Base-by-base conservation (phyloP, 2,329 filamentous ascomycete species). In the Epichloe gansuensis region DNA sequence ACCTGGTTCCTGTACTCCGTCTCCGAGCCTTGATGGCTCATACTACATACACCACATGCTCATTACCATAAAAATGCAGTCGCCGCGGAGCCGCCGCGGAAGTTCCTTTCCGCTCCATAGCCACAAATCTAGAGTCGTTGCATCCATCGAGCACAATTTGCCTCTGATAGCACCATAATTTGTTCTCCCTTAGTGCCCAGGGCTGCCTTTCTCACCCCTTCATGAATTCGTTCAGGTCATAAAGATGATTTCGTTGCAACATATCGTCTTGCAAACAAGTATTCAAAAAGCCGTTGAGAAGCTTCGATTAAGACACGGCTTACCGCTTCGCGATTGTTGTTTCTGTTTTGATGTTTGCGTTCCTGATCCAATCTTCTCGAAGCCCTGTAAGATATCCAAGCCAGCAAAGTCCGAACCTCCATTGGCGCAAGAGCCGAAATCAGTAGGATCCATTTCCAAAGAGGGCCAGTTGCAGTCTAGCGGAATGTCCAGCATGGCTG, bases 341-440 rank as follows among this genome's bases (percentile, higher is more conserved):
- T 65, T 51, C 37, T 50, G 53, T 17, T 43, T 66, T 54, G 63
- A 52, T 53, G 61, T 44, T 56, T 70, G 64, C 34, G 63, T 62
- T 57, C 63, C 72, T 46, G 73, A 70, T 46, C 85, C 85, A 63
- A 90, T 89, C 70, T 83, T 86, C 63, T 85, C 80, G 61, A 89
- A 90, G 9, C 85, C 85, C 62, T 87, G 82, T 46, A 86, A 76
- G 58, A 90, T 83, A 60, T 90, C 86, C 49, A 89, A 75, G 1
- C 77, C 80, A 13, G 77, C 69, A 54, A 73, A 74, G 44, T 83
- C 81, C 54, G 79, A 74, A 3, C 72, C 71, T 38, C 81, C 76
- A 0, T 73, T 59, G 7, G 79, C 75, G 45, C 72, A 60, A 2
- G 63, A 60, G 41, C 65, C 63, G 58, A 72, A 74, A 5, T 77